Evolutionary conservation across 306 rosid genomes (phyloP), one percentile per base, ranked within the genome.

Genomic region (Hippophae rhamnoides): DNA sequence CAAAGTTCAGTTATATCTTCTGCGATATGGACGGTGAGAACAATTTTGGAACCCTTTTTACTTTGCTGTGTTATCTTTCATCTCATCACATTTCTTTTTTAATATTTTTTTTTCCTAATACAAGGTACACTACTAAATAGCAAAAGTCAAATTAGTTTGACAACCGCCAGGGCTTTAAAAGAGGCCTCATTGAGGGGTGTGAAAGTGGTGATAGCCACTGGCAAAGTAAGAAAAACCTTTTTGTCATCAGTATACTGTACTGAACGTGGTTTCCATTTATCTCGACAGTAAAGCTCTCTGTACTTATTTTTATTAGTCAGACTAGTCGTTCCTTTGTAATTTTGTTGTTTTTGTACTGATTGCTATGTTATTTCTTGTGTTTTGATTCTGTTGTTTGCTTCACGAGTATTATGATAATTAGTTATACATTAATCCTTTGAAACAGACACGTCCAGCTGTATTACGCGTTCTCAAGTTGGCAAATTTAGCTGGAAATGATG

Each of bases 21-120:
- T 85, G 96, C 56, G 99, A 92, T 54, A 88, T 92, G 99, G 99
- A 92, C 82, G 95, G 96, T 87, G 73, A 81, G 84, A 47, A 61
- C 65, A 58, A 38, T 40, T 57, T 40, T 12, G 47, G 23, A 48
- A 43, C 64, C 38, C 38, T 7, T 9, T 44, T 44, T 61, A 45
- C 11, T 13, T 8, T 31, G 72, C 41, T 38, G 47, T 41, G 5
- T 56, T 52, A 7, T 73, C 31, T 69, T 63, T 57, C 64, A 45
- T 64, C 68, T 71, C 66, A 43, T 71, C 54, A 74, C 56, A 43
- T 8, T 43, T 62, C 58, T 12, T 69, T 13, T 52, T 42, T 31
- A 42, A 10, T 10, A 10, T 13, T 3, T 14, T 57, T 64, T 54
- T 69, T 26, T 77, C 43, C 56, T 73, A 31, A 58, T 65, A 59